Percentiles rank a stretch among this genome's conserved stretches.
phyloP scores from a whole-genome alignment of 2,329 filamentous ascomycete species.

The Cadophora sp. region DNA sequence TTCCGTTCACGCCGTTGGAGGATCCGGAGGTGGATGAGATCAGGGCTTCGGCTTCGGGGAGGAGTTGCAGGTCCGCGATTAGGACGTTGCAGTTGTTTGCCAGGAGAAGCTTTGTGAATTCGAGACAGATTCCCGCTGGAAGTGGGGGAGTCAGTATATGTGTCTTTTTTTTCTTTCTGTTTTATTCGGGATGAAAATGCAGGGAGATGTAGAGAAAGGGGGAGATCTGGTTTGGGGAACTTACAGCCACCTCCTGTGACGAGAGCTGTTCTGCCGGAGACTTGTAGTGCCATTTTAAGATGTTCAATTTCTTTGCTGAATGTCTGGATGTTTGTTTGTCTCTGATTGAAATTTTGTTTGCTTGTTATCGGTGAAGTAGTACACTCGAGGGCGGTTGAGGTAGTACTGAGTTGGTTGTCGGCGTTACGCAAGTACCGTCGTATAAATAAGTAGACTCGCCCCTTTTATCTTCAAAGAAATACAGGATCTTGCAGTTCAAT shows the following conservation, averaged over 20 bases:
- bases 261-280: conserved; percentile 35
- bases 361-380: not conserved
- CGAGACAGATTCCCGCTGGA: conserved; percentile 51
- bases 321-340: too few relatives aligned
- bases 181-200: too few relatives aligned
- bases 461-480: too few relatives aligned
- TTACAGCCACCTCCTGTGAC: conserved; percentile 38
- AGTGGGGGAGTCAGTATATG: not conserved
- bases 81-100: conserved; percentile 52
- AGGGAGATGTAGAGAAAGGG: not conserved
- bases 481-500: too few relatives aligned
- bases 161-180: too few relatives aligned
- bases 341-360: too few relatives aligned
- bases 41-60: conserved; percentile 45
- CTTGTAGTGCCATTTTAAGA: conserved; percentile 31
- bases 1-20: not conserved
- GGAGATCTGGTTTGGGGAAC: not conserved
- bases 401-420: too few relatives aligned
- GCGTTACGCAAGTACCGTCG: too few relatives aligned
- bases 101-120: conserved; percentile 52
- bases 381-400: too few relatives aligned
- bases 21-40: conserved; percentile 37
- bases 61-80: conserved; percentile 51
- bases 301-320: too few relatives aligned
- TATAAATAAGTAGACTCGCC: too few relatives aligned